Evolutionary conservation across 768 basidiomycete genomes (phyloP), one percentile per base, ranked within the genome.

Genomic region (Rhizopogon roseolus): DNA sequence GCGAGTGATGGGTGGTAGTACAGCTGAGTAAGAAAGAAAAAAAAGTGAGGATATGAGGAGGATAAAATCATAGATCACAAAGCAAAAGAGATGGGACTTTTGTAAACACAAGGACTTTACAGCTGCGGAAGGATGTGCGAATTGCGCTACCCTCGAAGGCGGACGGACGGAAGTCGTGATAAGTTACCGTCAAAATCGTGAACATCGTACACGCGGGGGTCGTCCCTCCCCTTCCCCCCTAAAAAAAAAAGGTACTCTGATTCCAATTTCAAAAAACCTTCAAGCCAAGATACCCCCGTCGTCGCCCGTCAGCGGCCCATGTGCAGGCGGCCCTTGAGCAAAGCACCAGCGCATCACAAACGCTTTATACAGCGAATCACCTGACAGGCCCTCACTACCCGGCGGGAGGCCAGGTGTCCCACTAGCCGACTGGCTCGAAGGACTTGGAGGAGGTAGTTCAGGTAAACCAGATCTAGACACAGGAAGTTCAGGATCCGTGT

Each of bases 331-430:
- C 50, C 43, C 74, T 58, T 78, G 75, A 7, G 82, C 83, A 66
- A 87, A 87, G 65, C 85, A 86, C 85, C 85, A 87, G 63, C 84
- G 79, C 52, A 71, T 61, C 48, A 86, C 78, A 55, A 86, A 81
- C 22, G 82, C 81, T 51, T 85, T 77, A 60, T 86, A 86, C 14
- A 69, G 67, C 28, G 70, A 63, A 41, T 72, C 68, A 73, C 52
- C 60, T 40, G 40, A 16, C 11, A 54, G 6, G 9, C 27, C 40
- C 9, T 42, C 50, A 32, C 52, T 50, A n/a, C 60, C 53, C 28
- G 56, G 49, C 13, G 57, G 40, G 13, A 42, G 25, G 19, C 40
- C 25, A 44, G 50, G 37, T 13, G 25, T 5, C 6, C 55, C 22
- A 11, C 34, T 36, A 36, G 34, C 5, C 13, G 34, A 36, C 34